Conservation (phyloP, 371 early-diverging fungal genomes). For the Mucor indicus region DNA sequence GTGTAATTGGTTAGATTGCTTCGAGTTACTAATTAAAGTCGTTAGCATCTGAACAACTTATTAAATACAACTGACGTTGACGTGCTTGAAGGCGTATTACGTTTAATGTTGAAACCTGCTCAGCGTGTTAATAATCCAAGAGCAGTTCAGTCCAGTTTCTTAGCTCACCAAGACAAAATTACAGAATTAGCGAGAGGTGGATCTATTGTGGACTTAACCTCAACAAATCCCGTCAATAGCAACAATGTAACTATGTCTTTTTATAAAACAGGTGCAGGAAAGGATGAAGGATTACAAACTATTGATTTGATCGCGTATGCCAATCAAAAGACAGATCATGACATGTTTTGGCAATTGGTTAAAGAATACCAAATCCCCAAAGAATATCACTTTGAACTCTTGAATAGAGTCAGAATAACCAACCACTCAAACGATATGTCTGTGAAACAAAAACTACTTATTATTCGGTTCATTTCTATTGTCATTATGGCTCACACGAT, state of each 20-base stretch:
- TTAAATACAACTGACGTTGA: conserved; percentile 75
- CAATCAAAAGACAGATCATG: conserved; percentile 7
- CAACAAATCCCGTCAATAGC: background rate
- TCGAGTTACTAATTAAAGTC: conserved; percentile 55
- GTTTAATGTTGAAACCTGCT: conserved; percentile 73
- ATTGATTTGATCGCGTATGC: background rate
- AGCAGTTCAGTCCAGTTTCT: conserved; percentile 62
- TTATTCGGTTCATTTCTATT: conserved; percentile 75
- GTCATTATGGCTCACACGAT: conserved; percentile 69
- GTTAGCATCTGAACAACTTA: conserved; percentile 51
- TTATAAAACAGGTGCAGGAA: conserved; percentile 8
- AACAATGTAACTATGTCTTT: conserved; percentile 12
- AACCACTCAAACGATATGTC: conserved; percentile 46
- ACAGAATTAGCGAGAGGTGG: conserved; percentile 20
- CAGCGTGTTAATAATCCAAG: conserved; percentile 76
- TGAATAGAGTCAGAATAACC: conserved; percentile 75
- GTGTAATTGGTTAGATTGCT: conserved; percentile 17
- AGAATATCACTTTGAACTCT: conserved; percentile 72
- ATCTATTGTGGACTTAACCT: conserved; percentile 1
- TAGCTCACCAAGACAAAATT: conserved; percentile 37
- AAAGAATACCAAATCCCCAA: conserved; percentile 68
- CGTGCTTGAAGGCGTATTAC: conserved; percentile 69
- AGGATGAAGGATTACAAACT: conserved; percentile 12
- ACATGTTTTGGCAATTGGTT: conserved; percentile 26
- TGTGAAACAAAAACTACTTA: conserved; percentile 55